Evolutionary conservation across 2,329 filamentous ascomycete species (phyloP).

Genomic region (Cercospora nicotianae): DNA sequence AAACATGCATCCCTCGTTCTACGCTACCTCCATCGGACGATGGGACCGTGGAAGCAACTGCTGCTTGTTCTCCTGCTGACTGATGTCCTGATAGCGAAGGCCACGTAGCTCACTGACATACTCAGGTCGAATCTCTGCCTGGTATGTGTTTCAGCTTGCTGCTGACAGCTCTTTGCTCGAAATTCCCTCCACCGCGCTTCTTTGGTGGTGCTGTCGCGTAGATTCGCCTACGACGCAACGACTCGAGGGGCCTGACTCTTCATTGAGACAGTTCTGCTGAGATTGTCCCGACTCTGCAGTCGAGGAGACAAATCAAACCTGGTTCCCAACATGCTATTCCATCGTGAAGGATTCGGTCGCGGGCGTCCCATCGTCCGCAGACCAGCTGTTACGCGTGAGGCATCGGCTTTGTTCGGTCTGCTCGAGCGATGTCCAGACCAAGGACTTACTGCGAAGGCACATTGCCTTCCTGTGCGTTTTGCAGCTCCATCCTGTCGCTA

Average conservation of each 20-base stretch:
- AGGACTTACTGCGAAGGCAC: not conserved
- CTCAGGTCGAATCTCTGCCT: not conserved
- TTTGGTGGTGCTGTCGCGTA: not conserved
- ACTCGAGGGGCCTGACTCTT: not conserved
- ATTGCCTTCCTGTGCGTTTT: not conserved
- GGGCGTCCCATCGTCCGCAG: not conserved
- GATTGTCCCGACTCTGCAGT: not conserved
- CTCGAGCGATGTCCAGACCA: not conserved
- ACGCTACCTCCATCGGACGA: not conserved
- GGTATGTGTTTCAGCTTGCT: not conserved
- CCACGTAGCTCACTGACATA: not conserved
- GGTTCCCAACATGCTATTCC: not conserved
- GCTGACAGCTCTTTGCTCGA: not conserved
- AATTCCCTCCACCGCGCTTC: not conserved
- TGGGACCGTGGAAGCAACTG: not conserved
- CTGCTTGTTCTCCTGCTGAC: no score
- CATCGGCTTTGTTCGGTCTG: not conserved
- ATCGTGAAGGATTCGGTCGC: not conserved
- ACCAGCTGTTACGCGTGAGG: not conserved
- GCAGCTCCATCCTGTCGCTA: not conserved
- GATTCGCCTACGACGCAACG: not conserved
- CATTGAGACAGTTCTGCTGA: not conserved
- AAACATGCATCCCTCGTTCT: not conserved
- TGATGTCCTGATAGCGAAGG: not conserved
- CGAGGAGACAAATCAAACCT: not conserved